These are phyloP conservation scores for Xylaria sp. DNA, from an alignment of 2,329 filamentous ascomycete genomes.

Conservation along the genomic window DNA sequence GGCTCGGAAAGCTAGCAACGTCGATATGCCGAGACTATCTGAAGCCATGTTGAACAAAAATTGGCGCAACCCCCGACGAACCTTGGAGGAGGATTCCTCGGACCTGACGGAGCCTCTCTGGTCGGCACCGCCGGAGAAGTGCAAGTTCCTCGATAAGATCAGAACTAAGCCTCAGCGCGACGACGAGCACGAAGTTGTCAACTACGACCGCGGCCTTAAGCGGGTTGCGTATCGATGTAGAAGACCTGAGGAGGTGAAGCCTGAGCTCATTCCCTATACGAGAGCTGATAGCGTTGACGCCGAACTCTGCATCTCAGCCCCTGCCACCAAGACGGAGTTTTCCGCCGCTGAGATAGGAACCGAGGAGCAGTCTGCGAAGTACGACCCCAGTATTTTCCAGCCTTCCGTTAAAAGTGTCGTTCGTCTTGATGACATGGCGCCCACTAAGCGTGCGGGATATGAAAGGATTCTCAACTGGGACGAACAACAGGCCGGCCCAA, in stretches of 20 bases:
- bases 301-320: slow-evolving; percentile 47
- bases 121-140: slow-evolving; percentile 40
- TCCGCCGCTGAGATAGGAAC: slow-evolving; percentile 28
- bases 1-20: slow-evolving; percentile 19
- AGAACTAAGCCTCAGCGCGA: slow-evolving; percentile 28
- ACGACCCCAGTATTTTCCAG: slow-evolving; percentile 30
- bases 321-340: slow-evolving; percentile 45
- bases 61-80: slow-evolving; percentile 43
- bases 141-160: slow-evolving; percentile 32
- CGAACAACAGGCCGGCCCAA: slow-evolving; percentile 7
- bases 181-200: slow-evolving; percentile 37
- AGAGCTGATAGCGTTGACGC: slow-evolving; percentile 40
- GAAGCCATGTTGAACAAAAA: slow-evolving; percentile 40
- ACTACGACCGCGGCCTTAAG: slow-evolving; percentile 34
- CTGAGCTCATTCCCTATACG: slow-evolving; percentile 34
- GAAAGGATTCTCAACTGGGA: slow-evolving; percentile 37
- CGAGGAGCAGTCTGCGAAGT: slow-evolving; percentile 32
- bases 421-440: slow-evolving; percentile 38
- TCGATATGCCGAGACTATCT: slow-evolving; percentile 28
- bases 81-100: slow-evolving; percentile 1
- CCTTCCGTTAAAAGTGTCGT: slow-evolving; percentile 33
- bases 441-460: slow-evolving; percentile 34
- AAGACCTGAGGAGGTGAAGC: slow-evolving; percentile 29
- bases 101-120: slow-evolving; percentile 20
- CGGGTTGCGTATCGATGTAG: slow-evolving; percentile 35